phyloP scores from a whole-genome alignment of 2,329 filamentous ascomycete species.

The Fusarium sp. region DNA sequence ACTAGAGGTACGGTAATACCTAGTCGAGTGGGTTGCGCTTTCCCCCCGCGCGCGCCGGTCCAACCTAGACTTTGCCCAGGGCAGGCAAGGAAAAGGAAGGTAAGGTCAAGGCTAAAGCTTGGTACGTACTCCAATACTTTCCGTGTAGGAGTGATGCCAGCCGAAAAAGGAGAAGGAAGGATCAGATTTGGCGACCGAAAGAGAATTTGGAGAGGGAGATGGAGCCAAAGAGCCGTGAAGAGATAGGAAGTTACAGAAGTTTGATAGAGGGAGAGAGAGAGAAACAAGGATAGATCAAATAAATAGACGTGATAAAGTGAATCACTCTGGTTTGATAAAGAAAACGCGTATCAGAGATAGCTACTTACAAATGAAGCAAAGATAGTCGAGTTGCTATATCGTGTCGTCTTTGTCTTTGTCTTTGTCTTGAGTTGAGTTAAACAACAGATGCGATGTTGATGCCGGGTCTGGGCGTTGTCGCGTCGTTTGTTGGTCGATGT shows the following conservation, averaged over 20 bases:
- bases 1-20: slow-evolving; percentile 21
- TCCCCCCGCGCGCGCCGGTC: slow-evolving; percentile 37
- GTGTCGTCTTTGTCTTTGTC: neutral
- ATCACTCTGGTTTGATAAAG: slow-evolving; percentile 2
- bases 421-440: slow-evolving; percentile 6
- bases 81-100: slow-evolving; percentile 10
- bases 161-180: slow-evolving; percentile 32
- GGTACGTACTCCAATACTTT: slow-evolving; percentile 33
- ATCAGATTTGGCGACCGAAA: slow-evolving; percentile 19
- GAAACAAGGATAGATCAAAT: neutral
- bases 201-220: slow-evolving; percentile 13
- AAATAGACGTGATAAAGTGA: slow-evolving; percentile 5
- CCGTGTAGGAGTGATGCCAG: slow-evolving; percentile 14
- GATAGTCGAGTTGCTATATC: slow-evolving; percentile 2
- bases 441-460: slow-evolving; percentile 3
- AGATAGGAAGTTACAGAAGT: neutral
- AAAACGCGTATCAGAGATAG: slow-evolving; percentile 9
- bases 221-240: neutral
- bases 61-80: slow-evolving; percentile 28
- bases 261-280: neutral
- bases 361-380: neutral
- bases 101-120: slow-evolving; percentile 11
- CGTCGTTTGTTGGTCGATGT: slow-evolving; percentile 30
- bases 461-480: slow-evolving; percentile 12
- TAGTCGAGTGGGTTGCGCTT: slow-evolving; percentile 32